Evolutionary conservation across 2,329 filamentous ascomycete species (phyloP), one percentile per base, ranked within the genome.

Genomic region (Paraphaeosphaeria minitans): DNA sequence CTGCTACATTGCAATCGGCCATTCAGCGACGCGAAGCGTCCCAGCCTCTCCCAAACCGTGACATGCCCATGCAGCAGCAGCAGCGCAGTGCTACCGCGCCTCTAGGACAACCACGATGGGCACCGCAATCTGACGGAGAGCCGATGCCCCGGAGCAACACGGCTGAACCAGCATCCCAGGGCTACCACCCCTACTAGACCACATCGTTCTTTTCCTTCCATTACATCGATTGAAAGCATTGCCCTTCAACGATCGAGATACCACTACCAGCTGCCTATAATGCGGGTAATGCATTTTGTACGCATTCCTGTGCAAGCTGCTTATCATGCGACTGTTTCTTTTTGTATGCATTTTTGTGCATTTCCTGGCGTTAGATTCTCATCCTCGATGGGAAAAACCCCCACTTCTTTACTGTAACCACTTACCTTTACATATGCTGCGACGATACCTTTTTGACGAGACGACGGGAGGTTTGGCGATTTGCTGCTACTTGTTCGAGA

Each of bases 1-100:
- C 74, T 13, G 63, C 73, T 8, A 61, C 67, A 2, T 60, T 76
- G n/a, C 73, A 75, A 51, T 73, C 73, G 1, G 71, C 73, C 13
- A 76, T 74, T n/a, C 74, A 75, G 59, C 69, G 73, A 22, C 71
- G 74, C 8, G 74, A 76, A 39, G 72, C 71, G 13, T 71, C 71
- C 8, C 68, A 75, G 16, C 72, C 74, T 12, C 51, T 73, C 0
- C 71, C 69, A 1, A 70, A 70, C 45, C 67, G 71, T 19, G 66
- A 61, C 4, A 71, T 70, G 62, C 67, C 66, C 1, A 58, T 59
- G 0, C 68, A 66, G 5, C 72, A 74, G 45, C 72, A 74, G 47
- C 72, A 74, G 45, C 68, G 74, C 3, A 77, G 74, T 54, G 73
- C 66, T 8, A 77, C 74, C 8, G 74, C 73, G 16, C 74, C 74